A percentile compares a stretch with the other conserved stretches of the same genome.
phyloP scores from a whole-genome alignment of 2,329 filamentous ascomycete genomes.

The Lachnellula suecica region DNA sequence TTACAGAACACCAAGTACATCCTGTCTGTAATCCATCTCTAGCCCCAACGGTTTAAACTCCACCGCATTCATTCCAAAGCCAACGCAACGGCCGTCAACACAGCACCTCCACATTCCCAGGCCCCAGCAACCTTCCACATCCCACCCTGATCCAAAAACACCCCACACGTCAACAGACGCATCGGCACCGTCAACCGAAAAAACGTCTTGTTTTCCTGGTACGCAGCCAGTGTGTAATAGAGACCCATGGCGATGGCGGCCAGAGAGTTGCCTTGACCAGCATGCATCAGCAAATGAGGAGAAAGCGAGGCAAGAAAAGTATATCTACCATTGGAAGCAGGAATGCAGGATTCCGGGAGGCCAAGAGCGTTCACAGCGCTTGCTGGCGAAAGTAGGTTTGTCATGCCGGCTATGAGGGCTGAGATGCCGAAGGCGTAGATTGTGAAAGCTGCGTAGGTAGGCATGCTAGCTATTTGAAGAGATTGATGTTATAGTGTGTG shows the following conservation, averaged over 20 bases:
- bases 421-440: conserved; percentile 1
- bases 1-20: no score
- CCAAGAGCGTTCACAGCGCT: not conserved
- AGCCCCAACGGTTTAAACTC: no score
- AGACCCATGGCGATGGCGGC: conserved; percentile 1
- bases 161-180: not conserved
- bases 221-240: not conserved
- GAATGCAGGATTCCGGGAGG: not conserved
- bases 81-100: conserved; percentile 1
- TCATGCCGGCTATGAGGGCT: not conserved
- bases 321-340: not conserved
- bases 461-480: not conserved
- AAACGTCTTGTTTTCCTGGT: conserved; percentile 4
- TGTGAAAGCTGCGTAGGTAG: not conserved
- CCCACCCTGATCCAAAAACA: conserved; percentile 4
- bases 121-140: conserved; percentile 2
- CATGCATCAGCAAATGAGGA: not conserved
- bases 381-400: not conserved
- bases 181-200: conserved; percentile 3
- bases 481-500: not conserved
- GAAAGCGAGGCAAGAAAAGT: not conserved
- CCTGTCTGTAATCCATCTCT: no score
- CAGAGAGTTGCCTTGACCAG: not conserved
- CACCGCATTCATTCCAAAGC: not conserved
- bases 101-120: conserved; percentile 5